Evolutionary conservation across 1,139 yeast genomes (phyloP), one percentile per base, ranked within the genome.

Genomic region (Wickerhamomyces sp.): DNA sequence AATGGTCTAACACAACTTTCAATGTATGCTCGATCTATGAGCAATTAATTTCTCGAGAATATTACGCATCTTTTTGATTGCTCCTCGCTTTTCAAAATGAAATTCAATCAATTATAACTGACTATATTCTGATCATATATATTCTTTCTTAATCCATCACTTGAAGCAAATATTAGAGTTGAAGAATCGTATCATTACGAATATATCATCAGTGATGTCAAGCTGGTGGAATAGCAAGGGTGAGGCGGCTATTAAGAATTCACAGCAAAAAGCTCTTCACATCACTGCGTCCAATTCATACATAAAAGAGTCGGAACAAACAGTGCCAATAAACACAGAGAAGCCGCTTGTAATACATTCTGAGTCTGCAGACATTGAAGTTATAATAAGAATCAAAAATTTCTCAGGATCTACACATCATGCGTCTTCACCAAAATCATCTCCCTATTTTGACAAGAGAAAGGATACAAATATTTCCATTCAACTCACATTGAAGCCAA

Each of bases 321-420:
- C 62, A 6, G 70, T 73, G 2, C 75, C 77, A 0, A 64, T 73
- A 12, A 73, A 73, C 44, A 54, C 69, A 3, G 61, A 62, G 24
- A 53, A 45, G 2, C 66, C 68, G 4, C 41, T 68, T 3, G 52
- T 45, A 16, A 51, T 72, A 14, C 54, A 59, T 4, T 62, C 74
- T 2, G 61, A 58, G 1, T 48, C 63, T 20, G 78, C 77, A 0
- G 44, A 45, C 1, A 64, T 71, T 38, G 57, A 58, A 33, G 44
- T 72, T n/a, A 36, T 54, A 11, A 61, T 72, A 9, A 59, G 62
- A 36, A 66, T 72, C 32, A 63, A 60, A 43, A 60, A 67, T 42
- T 74, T 72, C 41, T 68, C 66, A 37, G 78, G 78, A 2, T 57
- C 73, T 6, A 16, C 51, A 19, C 77, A 72, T 42, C 41, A 46